Conservation (phyloP, 345 rosid genomes). For the Salix dunnii region DNA sequence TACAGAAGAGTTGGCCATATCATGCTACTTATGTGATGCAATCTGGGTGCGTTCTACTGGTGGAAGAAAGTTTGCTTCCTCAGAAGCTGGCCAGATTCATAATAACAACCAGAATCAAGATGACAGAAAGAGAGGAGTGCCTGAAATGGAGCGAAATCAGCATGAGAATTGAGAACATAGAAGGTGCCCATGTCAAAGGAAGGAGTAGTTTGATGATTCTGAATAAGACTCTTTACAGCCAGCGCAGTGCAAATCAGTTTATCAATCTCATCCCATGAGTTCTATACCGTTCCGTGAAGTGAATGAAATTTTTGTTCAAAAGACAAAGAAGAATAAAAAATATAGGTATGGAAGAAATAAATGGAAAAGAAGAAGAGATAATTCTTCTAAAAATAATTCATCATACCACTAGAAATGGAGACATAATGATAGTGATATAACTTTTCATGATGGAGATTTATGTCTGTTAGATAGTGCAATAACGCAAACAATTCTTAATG, state of each 20-base stretch:
- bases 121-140: not conserved
- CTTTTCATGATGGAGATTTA: no score
- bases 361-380: no score
- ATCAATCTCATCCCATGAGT: no score
- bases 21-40: slow-evolving; percentile 15
- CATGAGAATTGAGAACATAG: slow-evolving; percentile 31
- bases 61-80: slow-evolving; percentile 15
- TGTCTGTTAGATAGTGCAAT: no score
- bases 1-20: slow-evolving; percentile 22
- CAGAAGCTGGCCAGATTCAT: slow-evolving; percentile 22
- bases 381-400: no score
- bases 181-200: slow-evolving; percentile 13
- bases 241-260: slow-evolving; percentile 7
- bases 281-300: no score
- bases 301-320: no score
- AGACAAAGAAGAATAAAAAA: no score
- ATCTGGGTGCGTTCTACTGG: slow-evolving; percentile 33
- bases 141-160: slow-evolving; percentile 21
- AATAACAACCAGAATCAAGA: slow-evolving; percentile 21
- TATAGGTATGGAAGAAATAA: no score
- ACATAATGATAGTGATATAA: no score
- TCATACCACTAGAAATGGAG: no score
- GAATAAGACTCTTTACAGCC: slow-evolving; percentile 27
- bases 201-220: slow-evolving; percentile 25
- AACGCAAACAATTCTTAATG: no score